Conservation (phyloP, 805 yeast species). For the Debaryomyces hansenii region DNA sequence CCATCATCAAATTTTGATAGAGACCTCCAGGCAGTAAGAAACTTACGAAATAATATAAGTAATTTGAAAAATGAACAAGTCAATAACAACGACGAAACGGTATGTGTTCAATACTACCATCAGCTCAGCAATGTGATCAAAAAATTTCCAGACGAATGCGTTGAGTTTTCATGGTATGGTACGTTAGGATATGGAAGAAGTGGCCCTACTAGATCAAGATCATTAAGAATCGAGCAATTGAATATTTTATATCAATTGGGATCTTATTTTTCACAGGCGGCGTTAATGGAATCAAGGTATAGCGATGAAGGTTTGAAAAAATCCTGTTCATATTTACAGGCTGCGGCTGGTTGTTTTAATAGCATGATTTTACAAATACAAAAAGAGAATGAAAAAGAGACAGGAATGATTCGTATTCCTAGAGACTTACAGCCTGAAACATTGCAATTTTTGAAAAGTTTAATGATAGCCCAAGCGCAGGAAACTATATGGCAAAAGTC, state of each 20-base stretch:
- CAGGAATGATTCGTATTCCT: constrained; percentile 7
- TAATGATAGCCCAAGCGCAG: constrained; percentile 84
- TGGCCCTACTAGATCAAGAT: constrained; percentile 45
- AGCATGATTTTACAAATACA: constrained; percentile 1
- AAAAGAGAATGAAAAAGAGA: constrained; percentile 1
- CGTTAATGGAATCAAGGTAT: constrained; percentile 42
- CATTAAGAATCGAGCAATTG: constrained; percentile 59
- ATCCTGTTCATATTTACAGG: constrained; percentile 65
- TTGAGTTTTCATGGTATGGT: constrained; percentile 72
- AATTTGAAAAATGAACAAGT: constrained; percentile 28
- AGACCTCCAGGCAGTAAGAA: constrained; percentile 36
- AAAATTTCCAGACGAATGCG: constrained; percentile 65
- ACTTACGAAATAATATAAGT: constrained; percentile 43
- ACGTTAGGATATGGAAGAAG: constrained; percentile 58
- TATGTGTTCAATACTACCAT: constrained; percentile 45
- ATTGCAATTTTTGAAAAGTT: constrained; percentile 45
- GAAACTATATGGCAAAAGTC: constrained; percentile 85
- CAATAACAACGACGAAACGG: constrained; percentile 33
- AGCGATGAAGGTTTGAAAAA: constrained; percentile 57
- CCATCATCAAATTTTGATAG: constrained; percentile 30
- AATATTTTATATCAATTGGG: constrained; percentile 72
- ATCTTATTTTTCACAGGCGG: constrained; percentile 59
- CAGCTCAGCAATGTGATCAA: constrained; percentile 42
- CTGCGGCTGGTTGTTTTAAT: constrained; percentile 67
- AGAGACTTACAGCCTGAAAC: constrained; percentile 55